Conservation (phyloP, 1,284 basidiomycete genomes). For the Boletellus deceptivus region DNA sequence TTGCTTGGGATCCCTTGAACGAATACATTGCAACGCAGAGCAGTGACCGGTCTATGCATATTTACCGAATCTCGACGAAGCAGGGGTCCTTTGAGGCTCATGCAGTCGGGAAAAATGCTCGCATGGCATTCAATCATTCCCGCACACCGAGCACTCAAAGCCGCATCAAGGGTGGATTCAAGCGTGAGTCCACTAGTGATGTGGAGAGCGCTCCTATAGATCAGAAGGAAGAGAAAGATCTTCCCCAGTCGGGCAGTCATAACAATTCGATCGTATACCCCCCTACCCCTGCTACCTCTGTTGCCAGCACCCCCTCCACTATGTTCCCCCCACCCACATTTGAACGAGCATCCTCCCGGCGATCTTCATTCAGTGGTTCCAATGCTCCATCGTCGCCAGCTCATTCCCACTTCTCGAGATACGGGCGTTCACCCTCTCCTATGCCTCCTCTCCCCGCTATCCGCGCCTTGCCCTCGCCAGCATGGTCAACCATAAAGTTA, state of each 20-base stretch:
- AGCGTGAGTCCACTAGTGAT: slow-evolving; percentile 77
- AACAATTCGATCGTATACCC: slow-evolving; percentile 38
- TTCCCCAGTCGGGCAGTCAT: slow-evolving; percentile 20
- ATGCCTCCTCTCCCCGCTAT: slow-evolving; percentile 90
- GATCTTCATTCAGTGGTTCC: slow-evolving; percentile 85
- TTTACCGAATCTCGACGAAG: slow-evolving; percentile 78
- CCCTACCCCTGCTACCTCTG: slow-evolving; percentile 62
- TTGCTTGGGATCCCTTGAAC: slow-evolving; percentile 94
- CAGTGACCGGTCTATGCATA: slow-evolving; percentile 88
- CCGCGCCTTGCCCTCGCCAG: slow-evolving; percentile 53
- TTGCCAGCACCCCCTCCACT: slow-evolving; percentile 55
- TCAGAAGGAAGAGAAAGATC: slow-evolving; percentile 37
- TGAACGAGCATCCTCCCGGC: slow-evolving; percentile 67
- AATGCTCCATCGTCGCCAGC: slow-evolving; percentile 74
- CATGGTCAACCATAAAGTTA: slow-evolving; percentile 60
- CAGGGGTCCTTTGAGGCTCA: slow-evolving; percentile 83
- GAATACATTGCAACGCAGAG: slow-evolving; percentile 95
- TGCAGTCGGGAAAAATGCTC: slow-evolving; percentile 77
- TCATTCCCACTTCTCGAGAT: slow-evolving; percentile 46
- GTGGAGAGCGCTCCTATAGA: slow-evolving; percentile 62
- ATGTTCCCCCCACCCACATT: slow-evolving; percentile 77
- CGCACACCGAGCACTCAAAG: slow-evolving; percentile 60
- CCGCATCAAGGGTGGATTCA: slow-evolving; percentile 43
- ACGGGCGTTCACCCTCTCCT: slow-evolving; percentile 85
- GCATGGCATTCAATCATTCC: slow-evolving; percentile 65